Percentiles rank a stretch among this genome's conserved stretches.
Conservation (phyloP, 2,329 filamentous ascomycete genomes). For the Nectriaceae sp. region DNA sequence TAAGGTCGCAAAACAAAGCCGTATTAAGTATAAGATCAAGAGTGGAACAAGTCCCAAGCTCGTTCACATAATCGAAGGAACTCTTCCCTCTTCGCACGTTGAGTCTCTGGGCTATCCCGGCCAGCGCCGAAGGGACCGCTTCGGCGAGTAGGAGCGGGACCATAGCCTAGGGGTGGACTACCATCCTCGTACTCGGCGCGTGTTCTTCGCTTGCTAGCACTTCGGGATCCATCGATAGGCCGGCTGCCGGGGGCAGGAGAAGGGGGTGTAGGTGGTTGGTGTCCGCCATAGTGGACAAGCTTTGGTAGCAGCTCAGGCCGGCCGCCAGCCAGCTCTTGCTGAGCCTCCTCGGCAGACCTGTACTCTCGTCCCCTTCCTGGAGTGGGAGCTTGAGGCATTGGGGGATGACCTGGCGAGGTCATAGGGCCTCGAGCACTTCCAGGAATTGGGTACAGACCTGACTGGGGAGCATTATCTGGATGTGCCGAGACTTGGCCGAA, state of each 20-base stretch:
- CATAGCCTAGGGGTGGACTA: slow-evolving; percentile 80
- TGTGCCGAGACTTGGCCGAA: slow-evolving; percentile 78
- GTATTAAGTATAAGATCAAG: slow-evolving; percentile 49
- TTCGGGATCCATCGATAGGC: slow-evolving; percentile 53
- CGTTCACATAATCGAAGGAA: slow-evolving; percentile 84
- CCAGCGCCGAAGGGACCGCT: slow-evolving; percentile 76
- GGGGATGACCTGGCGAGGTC: slow-evolving; percentile 73
- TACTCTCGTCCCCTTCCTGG: slow-evolving; percentile 78
- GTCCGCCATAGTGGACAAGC: slow-evolving; percentile 91
- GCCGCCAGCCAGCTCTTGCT: slow-evolving; percentile 87
- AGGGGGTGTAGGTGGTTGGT: slow-evolving; percentile 89
- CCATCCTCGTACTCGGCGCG: slow-evolving; percentile 95
- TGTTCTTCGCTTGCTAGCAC: slow-evolving; percentile 70
- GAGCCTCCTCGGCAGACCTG: slow-evolving; percentile 92
- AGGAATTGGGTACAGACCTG: slow-evolving; percentile 63
- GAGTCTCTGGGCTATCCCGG: slow-evolving; percentile 79
- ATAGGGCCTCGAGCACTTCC: slow-evolving; percentile 67
- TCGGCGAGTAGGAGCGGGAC: slow-evolving; percentile 60
- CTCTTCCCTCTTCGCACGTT: slow-evolving; percentile 86
- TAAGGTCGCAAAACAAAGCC: slow-evolving; percentile 22
- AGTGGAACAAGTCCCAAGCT: slow-evolving; percentile 98
- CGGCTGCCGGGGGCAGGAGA: slow-evolving; percentile 65
- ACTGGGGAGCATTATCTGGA: slow-evolving; percentile 51
- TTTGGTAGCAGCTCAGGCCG: slow-evolving; percentile 89
- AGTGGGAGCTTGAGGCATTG: slow-evolving; percentile 50